Base-by-base conservation (phyloP, 2,329 filamentous ascomycete species). In the Pleoardoris graminearum region DNA sequence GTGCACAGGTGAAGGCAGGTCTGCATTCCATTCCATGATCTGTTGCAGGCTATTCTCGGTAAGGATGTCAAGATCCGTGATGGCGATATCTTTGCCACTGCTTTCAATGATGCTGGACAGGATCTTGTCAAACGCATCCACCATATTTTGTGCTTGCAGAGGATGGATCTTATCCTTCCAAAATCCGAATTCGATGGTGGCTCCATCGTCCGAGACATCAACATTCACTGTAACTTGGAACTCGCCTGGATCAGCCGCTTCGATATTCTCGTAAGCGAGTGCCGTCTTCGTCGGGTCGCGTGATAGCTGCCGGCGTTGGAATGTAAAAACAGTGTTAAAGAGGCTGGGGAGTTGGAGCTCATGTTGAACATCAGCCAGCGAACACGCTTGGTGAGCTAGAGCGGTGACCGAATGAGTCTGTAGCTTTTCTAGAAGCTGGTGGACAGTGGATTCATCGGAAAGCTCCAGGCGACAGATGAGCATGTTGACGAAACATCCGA, bases 401-500 rank as follows among this genome's bases (percentile, higher is more conserved):
- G 76, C 76, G 33, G 72, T 66, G 17, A 79, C 71, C 16, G 79
- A 78, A 49, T 81, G 75, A 11, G 68, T 66, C 36, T 82, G 80
- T 0, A 80, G 70, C 10, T 67, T 67, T 25, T 76, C 75, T 0
- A 80, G 67, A 0, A 76, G 63, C 10, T 78, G 73, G 2, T 62
- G 53, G 8, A 82, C 61, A 11, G 65, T 39, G 61, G 71, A 48
- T 39, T 72, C 49, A 60, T 68, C 48, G 42, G 67, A 50, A 63
- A 79, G 58, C 50, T 70, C 62, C 3, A 82, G 69, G 5, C 77
- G 75, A 52, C 77, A 82, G 39, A 81, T 77, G 2, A 84, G 73
- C 76, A 83, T 82, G 48, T 82, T 82, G 53, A 84, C 79, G 42
- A 83, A 80, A 8, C 76, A 73, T 0, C 82, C 82, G 10, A 80